Conservation (phyloP, 805 yeast species). For the Jamesozyma jinghongensis region DNA sequence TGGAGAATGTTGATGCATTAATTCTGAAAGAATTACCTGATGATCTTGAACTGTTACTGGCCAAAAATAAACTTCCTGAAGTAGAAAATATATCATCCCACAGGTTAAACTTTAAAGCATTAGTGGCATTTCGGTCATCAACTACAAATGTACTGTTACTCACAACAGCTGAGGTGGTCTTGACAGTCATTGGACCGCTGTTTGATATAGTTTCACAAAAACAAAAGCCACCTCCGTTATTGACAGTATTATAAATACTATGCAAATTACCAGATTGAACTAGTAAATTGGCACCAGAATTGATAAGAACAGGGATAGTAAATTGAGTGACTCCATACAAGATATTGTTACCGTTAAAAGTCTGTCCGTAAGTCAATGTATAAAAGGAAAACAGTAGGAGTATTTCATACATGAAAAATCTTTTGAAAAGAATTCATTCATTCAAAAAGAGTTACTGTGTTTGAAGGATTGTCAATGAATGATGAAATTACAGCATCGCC, state of each 20-base stretch:
- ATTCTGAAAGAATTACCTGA: background rate
- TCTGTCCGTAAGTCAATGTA: background rate
- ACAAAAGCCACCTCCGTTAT: background rate
- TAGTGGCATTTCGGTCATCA: background rate
- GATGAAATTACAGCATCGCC: no score
- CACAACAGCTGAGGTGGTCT: background rate
- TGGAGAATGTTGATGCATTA: background rate
- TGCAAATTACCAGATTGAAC: background rate
- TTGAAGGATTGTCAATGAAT: no score
- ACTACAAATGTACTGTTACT: background rate
- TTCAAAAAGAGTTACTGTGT: no score
- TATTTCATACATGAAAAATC: no score
- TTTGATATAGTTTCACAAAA: background rate
- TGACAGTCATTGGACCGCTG: background rate
- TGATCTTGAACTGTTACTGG: background rate
- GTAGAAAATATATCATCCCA: background rate
- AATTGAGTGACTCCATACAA: background rate
- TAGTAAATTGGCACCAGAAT: background rate
- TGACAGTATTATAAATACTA: background rate
- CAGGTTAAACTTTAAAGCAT: background rate
- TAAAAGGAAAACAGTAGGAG: background rate
- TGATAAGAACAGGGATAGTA: background rate
- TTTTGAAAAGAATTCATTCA: no score
- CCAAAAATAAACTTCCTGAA: background rate
- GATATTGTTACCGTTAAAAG: background rate